These are phyloP conservation scores for Coemansia sp. DNA, from an alignment of 192 early-diverging fungal species.

Conservation along the genomic window DNA sequence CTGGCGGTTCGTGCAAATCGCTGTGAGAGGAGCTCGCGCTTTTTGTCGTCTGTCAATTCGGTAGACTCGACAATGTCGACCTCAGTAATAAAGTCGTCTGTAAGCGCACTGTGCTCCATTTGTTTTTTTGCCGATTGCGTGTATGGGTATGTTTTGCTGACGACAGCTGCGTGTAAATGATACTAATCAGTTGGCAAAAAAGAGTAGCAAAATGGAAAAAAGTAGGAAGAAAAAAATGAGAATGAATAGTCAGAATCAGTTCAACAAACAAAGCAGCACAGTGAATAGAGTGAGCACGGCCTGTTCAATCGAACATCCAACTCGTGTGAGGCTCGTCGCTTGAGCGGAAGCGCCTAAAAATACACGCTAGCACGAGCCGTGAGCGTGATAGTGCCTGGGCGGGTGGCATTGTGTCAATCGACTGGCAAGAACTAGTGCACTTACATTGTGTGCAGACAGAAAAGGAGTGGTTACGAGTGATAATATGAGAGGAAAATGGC, in stretches of 20 bases:
- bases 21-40: conserved; percentile 60
- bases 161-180: conserved; percentile 3
- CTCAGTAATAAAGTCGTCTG: conserved; percentile 41
- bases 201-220: not conserved
- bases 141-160: not conserved
- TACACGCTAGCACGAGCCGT: conserved; percentile 3
- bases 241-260: not conserved
- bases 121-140: conserved; percentile 1
- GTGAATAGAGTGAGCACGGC: not conserved
- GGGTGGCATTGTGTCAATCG: not conserved
- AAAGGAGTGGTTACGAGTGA: conserved; percentile 3
- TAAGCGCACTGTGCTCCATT: conserved; percentile 23
- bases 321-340: not conserved
- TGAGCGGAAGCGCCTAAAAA: not conserved
- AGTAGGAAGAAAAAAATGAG: not conserved
- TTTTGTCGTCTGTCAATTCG: conserved; percentile 54
- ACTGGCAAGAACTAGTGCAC: conserved; percentile 6
- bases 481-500: conserved; percentile 10
- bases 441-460: conserved; percentile 4
- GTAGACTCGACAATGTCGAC: conserved; percentile 39
- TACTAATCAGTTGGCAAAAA: not conserved
- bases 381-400: conserved; percentile 2
- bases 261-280: not conserved
- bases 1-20: conserved; percentile 69
- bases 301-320: not conserved